Percentiles rank a stretch among this genome's conserved stretches.
These are phyloP conservation scores for Ophiostoma sp. DNA, from an alignment of 2,329 filamentous ascomycete genomes.

Conservation along the genomic window DNA sequence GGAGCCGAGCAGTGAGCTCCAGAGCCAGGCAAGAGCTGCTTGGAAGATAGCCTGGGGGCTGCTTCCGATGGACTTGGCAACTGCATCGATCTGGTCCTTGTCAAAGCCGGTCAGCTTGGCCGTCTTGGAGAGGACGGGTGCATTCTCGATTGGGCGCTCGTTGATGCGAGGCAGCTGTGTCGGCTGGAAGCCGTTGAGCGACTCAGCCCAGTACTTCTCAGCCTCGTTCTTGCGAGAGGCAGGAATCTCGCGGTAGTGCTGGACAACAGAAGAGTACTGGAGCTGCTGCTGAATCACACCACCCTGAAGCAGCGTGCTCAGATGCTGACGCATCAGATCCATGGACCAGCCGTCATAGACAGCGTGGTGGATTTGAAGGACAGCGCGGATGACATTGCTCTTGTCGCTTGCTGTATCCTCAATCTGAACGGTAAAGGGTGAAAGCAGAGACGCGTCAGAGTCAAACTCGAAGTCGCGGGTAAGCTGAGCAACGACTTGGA, in stretches of 20 bases:
- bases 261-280: conserved; percentile 56
- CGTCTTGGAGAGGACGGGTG: conserved; percentile 29
- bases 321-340: conserved; percentile 65
- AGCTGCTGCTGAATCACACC: conserved; percentile 39
- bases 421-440: conserved; percentile 60
- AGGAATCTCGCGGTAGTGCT: conserved; percentile 40
- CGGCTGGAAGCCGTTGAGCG: conserved; percentile 54
- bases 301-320: conserved; percentile 47
- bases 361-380: conserved; percentile 69
- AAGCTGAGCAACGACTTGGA: conserved; percentile 39
- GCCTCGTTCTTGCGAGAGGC: conserved; percentile 37
- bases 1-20: conserved; percentile 58
- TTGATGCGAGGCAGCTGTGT: conserved; percentile 55
- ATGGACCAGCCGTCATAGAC: conserved; percentile 93
- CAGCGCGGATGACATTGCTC: conserved; percentile 31
- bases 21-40: conserved; percentile 60
- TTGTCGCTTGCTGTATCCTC: conserved; percentile 6
- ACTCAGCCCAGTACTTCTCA: conserved; percentile 63
- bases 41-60: conserved; percentile 72
- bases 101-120: conserved; percentile 34
- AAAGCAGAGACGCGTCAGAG: conserved; percentile 41
- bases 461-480: conserved; percentile 38
- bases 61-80: conserved; percentile 42
- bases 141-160: conserved; percentile 28
- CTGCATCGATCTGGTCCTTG: conserved; percentile 34